These are phyloP conservation scores for Fragosphaeria purpurea DNA, from an alignment of 2,329 filamentous ascomycete genomes.

Conservation along the genomic window DNA sequence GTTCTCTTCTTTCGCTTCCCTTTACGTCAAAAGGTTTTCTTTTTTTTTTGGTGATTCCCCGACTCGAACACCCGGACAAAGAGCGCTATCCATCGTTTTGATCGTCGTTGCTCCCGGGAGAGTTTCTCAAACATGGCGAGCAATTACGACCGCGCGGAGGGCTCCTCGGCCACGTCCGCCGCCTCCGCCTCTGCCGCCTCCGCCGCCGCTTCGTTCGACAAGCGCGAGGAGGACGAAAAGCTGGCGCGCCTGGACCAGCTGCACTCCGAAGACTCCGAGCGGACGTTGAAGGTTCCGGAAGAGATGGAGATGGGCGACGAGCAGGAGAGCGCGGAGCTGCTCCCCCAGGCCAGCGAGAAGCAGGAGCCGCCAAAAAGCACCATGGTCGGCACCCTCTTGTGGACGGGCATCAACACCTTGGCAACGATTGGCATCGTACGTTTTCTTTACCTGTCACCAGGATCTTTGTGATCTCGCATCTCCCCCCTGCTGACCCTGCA, in stretches of 20 bases:
- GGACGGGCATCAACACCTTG: constrained; percentile 52
- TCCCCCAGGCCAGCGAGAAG: constrained; percentile 25
- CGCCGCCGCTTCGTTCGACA: constrained; percentile 17
- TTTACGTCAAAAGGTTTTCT: no score
- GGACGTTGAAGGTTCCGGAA: constrained; percentile 20
- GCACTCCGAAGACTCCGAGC: constrained; percentile 20
- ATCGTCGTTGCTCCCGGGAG: no score
- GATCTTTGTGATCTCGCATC: no score
- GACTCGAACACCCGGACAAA: no score
- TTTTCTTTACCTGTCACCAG: not conserved
- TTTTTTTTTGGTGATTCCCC: no score
- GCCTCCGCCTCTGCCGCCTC: constrained; percentile 16
- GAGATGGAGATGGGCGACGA: constrained; percentile 29
- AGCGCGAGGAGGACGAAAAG: constrained; percentile 22
- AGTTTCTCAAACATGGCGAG: constrained; percentile 14
- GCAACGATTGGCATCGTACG: constrained; percentile 54
- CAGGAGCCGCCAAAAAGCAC: constrained; percentile 23
- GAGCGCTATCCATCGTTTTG: no score
- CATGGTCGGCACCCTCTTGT: constrained; percentile 33
- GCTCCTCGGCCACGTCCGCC: constrained; percentile 25
- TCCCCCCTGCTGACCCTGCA: not conserved
- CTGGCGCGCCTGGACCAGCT: constrained; percentile 18
- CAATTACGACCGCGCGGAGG: constrained; percentile 16
- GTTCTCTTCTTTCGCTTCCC: no score
- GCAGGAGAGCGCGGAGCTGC: constrained; percentile 30